A percentile compares a stretch with the other conserved stretches of the same genome.
These are phyloP conservation scores for Drechslera avenae DNA, from an alignment of 2,329 filamentous ascomycete species.

Conservation along the genomic window DNA sequence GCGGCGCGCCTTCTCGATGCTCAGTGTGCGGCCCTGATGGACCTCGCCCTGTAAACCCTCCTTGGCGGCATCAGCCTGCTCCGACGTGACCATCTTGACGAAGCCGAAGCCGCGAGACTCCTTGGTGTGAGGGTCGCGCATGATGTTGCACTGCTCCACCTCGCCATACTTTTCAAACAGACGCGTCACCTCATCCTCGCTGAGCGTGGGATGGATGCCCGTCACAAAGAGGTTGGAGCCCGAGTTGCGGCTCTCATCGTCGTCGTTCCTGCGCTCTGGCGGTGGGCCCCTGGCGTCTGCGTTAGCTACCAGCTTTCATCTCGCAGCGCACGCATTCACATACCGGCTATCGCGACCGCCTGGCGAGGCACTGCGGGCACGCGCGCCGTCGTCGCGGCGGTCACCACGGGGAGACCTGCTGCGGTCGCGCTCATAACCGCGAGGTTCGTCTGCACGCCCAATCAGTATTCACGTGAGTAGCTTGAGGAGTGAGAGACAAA, in stretches of 20 bases:
- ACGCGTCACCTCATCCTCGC: constrained; percentile 86
- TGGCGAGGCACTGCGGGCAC: constrained; percentile 68
- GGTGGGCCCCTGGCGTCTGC: constrained; percentile 53
- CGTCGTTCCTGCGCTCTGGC: constrained; percentile 62
- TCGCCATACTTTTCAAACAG: constrained; percentile 99
- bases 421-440: constrained; percentile 67
- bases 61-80: constrained; percentile 95
- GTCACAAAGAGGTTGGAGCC: constrained; percentile 99
- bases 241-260: constrained; percentile 85
- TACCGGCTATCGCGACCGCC: constrained; percentile 59
- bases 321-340: constrained; percentile 9
- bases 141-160: constrained; percentile 99
- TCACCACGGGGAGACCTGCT: constrained; percentile 67
- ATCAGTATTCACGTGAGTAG: constrained; percentile 24
- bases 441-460: constrained; percentile 59
- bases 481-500: constrained; percentile 48
- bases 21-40: constrained; percentile 92
- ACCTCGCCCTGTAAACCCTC: constrained; percentile 94
- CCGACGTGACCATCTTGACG: constrained; percentile 96
- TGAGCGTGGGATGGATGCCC: constrained; percentile 91
- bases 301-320: constrained; percentile 24
- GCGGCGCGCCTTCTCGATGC: constrained; percentile 98
- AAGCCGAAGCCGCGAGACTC: constrained; percentile 99
- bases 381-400: constrained; percentile 59
- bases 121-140: constrained; percentile 97